Evolutionary conservation across 179 eudicot genomes (phyloP).

Genomic region (Heliamphora pulchella): DNA sequence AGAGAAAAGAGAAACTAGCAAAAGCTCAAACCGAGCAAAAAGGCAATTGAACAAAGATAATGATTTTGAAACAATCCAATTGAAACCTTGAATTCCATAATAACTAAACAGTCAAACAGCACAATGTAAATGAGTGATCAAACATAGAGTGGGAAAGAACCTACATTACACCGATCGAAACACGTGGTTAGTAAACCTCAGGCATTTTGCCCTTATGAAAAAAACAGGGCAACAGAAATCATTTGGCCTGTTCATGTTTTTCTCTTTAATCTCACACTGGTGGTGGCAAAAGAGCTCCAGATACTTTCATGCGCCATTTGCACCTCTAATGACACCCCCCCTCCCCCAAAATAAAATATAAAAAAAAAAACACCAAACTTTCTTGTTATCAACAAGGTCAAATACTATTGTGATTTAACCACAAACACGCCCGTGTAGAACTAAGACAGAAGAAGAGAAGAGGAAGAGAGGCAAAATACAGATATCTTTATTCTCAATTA

Average conservation of each 20-base stretch:
- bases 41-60: background rate
- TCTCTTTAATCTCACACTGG: too few relatives aligned
- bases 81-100: too few relatives aligned
- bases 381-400: too few relatives aligned
- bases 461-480: too few relatives aligned
- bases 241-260: background rate
- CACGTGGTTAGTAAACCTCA: background rate
- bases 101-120: background rate
- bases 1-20: background rate
- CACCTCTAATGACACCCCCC: background rate
- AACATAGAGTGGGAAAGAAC: background rate
- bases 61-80: background rate
- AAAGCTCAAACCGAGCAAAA: background rate
- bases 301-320: background rate
- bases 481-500: too few relatives aligned
- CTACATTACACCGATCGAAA: background rate
- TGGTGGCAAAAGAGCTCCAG: background rate
- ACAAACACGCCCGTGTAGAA: too few relatives aligned
- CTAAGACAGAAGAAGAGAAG: too few relatives aligned
- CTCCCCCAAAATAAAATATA: too few relatives aligned
- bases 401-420: too few relatives aligned
- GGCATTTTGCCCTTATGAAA: too few relatives aligned
- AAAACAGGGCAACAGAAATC: too few relatives aligned
- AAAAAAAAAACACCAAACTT: too few relatives aligned
- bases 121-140: background rate